phyloP scores from a whole-genome alignment of 805 yeast species.

The Wickerhamiella domercqiae region DNA sequence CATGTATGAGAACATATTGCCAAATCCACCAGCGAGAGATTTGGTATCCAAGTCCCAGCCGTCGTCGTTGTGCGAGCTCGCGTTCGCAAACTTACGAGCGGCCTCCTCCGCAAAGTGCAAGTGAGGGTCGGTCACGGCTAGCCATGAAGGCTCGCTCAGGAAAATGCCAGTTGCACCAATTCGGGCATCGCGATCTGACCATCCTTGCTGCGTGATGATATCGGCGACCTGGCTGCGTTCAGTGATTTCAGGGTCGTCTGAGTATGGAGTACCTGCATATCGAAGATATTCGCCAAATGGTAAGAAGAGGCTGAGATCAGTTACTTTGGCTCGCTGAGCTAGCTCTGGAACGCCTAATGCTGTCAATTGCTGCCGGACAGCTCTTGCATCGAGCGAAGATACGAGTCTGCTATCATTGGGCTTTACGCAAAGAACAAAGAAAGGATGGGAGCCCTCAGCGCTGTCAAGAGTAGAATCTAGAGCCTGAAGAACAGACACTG shows the following conservation, averaged over 20 bases:
- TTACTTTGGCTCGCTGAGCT: conserved; percentile 25
- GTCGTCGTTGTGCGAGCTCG: conserved; percentile 6
- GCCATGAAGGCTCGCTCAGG: conserved; percentile 28
- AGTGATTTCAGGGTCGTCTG: conserved; percentile 7
- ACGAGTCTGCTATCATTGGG: conserved; percentile 28
- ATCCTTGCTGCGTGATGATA: conserved; percentile 19
- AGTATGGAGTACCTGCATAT: conserved; percentile 9
- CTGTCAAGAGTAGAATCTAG: conserved; percentile 25
- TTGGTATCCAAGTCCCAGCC: conserved; percentile 21
- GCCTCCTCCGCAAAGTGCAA: conserved; percentile 24
- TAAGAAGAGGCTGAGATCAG: conserved; percentile 27
- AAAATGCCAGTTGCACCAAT: conserved; percentile 29
- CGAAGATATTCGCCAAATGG: conserved; percentile 26
- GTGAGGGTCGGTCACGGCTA: conserved; percentile 26
- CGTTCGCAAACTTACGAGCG: conserved; percentile 15
- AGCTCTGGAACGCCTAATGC: conserved; percentile 29
- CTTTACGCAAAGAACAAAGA: conserved; percentile 28
- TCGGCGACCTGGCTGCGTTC: conserved; percentile 23
- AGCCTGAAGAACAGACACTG: conserved; percentile 16
- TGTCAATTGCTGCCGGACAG: conserved; percentile 29
- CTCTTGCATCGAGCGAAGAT: conserved; percentile 28
- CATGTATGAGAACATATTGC: conserved; percentile 24
- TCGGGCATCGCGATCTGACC: conserved; percentile 26
- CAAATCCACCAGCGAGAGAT: conserved; percentile 24
- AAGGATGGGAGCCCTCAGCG: conserved; percentile 27